These are phyloP conservation scores for Neonectria coccinea DNA, from an alignment of 2,329 filamentous ascomycete genomes.

Conservation along the genomic window DNA sequence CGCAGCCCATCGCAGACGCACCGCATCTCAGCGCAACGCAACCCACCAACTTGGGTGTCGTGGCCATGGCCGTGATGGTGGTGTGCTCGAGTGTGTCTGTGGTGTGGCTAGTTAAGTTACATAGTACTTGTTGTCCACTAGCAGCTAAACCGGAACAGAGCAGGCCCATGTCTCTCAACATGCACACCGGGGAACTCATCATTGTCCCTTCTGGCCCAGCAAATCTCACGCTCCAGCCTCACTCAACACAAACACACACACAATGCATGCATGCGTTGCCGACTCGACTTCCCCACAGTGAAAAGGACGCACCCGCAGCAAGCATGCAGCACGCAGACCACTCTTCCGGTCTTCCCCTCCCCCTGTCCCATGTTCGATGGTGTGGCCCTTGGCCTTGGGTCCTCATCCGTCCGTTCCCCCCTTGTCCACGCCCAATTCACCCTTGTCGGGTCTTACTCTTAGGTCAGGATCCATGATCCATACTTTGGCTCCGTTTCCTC, in stretches of 20 bases:
- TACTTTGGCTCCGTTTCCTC: not conserved
- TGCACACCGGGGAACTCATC: not conserved
- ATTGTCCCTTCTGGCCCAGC: not conserved
- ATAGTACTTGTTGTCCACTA: not conserved
- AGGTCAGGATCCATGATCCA: not conserved
- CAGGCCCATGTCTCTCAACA: not conserved
- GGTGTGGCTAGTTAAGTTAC: not conserved
- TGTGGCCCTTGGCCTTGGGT: constrained; percentile 14
- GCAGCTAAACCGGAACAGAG: not conserved
- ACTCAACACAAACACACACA: not conserved
- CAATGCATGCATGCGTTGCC: not conserved
- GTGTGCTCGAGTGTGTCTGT: not conserved
- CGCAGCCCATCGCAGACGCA: not conserved
- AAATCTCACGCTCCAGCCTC: not conserved
- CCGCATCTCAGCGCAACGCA: not conserved
- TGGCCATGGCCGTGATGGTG: not conserved
- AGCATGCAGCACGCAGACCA: constrained; percentile 1
- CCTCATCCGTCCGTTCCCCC: not conserved
- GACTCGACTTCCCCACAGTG: constrained; percentile 7
- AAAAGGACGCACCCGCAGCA: constrained; percentile 5
- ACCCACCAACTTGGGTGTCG: not conserved
- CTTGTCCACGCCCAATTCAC: not conserved
- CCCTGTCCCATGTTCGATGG: constrained; percentile 2
- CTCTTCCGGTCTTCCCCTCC: not conserved
- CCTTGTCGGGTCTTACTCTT: not conserved